Percentiles rank a stretch among this genome's conserved stretches.
Conservation (phyloP, 495 filamentous ascomycete genomes). For the Penicillium robsamsonii region DNA sequence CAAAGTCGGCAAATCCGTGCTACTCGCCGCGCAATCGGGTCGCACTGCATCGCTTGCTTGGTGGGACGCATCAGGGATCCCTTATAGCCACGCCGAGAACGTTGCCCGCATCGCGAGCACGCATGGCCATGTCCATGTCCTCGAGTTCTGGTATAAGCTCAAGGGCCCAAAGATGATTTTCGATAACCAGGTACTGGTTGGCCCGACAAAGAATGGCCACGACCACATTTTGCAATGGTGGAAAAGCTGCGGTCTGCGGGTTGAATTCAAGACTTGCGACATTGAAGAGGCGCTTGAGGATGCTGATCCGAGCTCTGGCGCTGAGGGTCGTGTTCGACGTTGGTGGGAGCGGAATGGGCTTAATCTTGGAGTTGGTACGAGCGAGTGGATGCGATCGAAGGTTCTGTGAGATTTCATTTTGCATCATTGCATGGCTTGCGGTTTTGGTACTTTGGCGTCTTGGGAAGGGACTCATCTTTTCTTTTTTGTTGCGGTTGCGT, state of each 20-base stretch:
- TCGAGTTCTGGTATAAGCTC: slow-evolving; percentile 76
- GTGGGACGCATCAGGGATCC: slow-evolving; percentile 78
- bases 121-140: slow-evolving; percentile 80
- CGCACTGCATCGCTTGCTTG: slow-evolving; percentile 69
- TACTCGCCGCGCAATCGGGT: slow-evolving; percentile 76
- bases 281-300: slow-evolving; percentile 94
- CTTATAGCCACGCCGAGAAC: slow-evolving; percentile 68
- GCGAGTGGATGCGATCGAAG: slow-evolving; percentile 91
- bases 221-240: slow-evolving; percentile 88
- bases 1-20: slow-evolving; percentile 76
- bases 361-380: slow-evolving; percentile 80
- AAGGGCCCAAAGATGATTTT: slow-evolving; percentile 83
- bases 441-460: slow-evolving; percentile 11
- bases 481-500: not conserved
- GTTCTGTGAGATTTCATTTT: slow-evolving; percentile 40
- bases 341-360: slow-evolving; percentile 94
- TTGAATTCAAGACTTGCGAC: slow-evolving; percentile 93
- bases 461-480: not conserved
- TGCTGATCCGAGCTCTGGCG: slow-evolving; percentile 59
- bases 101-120: slow-evolving; percentile 81
- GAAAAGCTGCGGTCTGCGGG: slow-evolving; percentile 68
- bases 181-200: slow-evolving; percentile 84
- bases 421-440: slow-evolving; percentile 9
- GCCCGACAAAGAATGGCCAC: slow-evolving; percentile 82
- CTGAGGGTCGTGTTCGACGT: slow-evolving; percentile 63